phyloP scores from a whole-genome alignment of 1,139 yeast species.

The Kodamaea anthophila region DNA sequence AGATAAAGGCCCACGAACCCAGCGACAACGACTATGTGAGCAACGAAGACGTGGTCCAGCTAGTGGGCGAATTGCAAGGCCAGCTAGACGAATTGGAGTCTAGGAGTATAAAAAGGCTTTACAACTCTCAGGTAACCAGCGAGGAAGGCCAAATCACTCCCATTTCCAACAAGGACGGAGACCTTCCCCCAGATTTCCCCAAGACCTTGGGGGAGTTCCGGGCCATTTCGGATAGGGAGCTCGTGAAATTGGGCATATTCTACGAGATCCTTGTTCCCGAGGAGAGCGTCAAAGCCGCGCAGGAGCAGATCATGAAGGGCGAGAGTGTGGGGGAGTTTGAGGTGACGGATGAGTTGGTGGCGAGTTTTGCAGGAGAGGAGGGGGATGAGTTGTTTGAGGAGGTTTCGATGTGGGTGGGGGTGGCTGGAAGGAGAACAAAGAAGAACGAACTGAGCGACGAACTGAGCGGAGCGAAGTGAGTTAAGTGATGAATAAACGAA shows the following conservation, averaged over 20 bases:
- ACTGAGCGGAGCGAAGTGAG: constrained; percentile 21
- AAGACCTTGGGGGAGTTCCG: constrained; percentile 49
- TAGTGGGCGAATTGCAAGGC: constrained; percentile 81
- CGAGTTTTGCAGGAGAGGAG: constrained; percentile 22
- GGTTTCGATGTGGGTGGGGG: constrained; percentile 64
- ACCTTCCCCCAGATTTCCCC: constrained; percentile 61
- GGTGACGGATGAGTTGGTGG: constrained; percentile 33
- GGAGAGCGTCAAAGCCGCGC: constrained; percentile 5
- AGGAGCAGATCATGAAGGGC: constrained; percentile 5
- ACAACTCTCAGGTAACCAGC: constrained; percentile 30
- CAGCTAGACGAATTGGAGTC: constrained; percentile 73
- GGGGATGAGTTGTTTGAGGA: constrained; percentile 51
- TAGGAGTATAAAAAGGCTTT: constrained; percentile 53
- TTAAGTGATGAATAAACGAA: not conserved
- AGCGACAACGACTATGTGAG: constrained; percentile 62
- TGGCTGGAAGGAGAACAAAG: too few relatives aligned
- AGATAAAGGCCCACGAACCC: constrained; percentile 28
- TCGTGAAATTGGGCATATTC: constrained; percentile 56
- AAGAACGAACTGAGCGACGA: too few relatives aligned
- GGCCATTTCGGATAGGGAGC: constrained; percentile 33
- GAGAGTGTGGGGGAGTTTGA: constrained; percentile 5
- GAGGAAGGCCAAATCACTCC: constrained; percentile 10
- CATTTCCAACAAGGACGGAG: constrained; percentile 45
- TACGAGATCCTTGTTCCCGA: constrained; percentile 61
- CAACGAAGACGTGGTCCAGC: constrained; percentile 66